phyloP scores from a whole-genome alignment of 2,329 filamentous ascomycete genomes.

The Septoria linicola region DNA sequence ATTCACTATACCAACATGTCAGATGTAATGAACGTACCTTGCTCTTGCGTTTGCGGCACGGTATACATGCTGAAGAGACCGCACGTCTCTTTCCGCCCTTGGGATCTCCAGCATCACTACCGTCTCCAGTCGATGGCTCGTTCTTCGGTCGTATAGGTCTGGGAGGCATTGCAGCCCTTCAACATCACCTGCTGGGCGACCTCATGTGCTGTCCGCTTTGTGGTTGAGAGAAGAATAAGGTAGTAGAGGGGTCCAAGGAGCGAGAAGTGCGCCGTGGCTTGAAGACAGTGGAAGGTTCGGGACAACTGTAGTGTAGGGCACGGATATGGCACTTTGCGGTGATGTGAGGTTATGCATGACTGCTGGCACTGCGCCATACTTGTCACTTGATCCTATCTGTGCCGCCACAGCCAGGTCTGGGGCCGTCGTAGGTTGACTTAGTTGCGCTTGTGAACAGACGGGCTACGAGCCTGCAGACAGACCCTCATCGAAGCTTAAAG shows the following conservation, averaged over 20 bases:
- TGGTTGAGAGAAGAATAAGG: slow-evolving; percentile 11
- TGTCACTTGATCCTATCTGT: slow-evolving; percentile 13
- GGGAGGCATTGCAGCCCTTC: slow-evolving; percentile 32
- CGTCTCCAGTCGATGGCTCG: slow-evolving; percentile 28
- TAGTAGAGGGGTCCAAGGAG: slow-evolving; percentile 7
- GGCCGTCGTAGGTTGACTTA: slow-evolving; percentile 14
- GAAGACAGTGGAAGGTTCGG: slow-evolving; percentile 23
- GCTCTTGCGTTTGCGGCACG: slow-evolving; percentile 53
- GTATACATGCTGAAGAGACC: slow-evolving; percentile 48
- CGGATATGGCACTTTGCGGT: slow-evolving; percentile 9
- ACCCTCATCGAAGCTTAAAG: slow-evolving; percentile 14
- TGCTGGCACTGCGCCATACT: slow-evolving; percentile 20
- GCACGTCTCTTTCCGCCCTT: slow-evolving; percentile 39
- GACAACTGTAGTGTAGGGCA: slow-evolving; percentile 14
- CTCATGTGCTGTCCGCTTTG: slow-evolving; percentile 3
- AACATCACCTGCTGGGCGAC: slow-evolving; percentile 7
- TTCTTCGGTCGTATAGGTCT: slow-evolving; percentile 37
- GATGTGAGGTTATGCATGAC: slow-evolving; percentile 5
- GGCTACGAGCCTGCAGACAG: slow-evolving; percentile 13
- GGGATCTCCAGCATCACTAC: slow-evolving; percentile 31
- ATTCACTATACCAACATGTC: not conserved
- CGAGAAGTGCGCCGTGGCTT: slow-evolving; percentile 17
- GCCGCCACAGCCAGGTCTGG: slow-evolving; percentile 16
- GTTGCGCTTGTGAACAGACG: slow-evolving; percentile 1
- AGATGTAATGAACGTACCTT: slow-evolving; percentile 40